Evolutionary conservation across 2,329 filamentous ascomycete genomes (phyloP).

Genomic region (Pseudocercospora musae): DNA sequence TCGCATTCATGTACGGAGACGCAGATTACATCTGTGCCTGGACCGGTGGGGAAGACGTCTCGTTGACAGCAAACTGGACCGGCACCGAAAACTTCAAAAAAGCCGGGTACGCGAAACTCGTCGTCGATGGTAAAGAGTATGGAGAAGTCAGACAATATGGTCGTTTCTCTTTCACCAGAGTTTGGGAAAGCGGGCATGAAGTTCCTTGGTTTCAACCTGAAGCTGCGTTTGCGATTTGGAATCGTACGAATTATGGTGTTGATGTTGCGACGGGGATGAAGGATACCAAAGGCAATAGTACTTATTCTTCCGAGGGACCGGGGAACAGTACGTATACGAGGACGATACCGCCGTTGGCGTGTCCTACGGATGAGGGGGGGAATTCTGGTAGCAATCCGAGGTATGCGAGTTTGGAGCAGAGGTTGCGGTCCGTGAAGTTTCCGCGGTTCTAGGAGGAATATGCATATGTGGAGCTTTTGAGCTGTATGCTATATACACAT

Average conservation of each 20-base stretch:
- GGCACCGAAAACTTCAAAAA: constrained; percentile 39
- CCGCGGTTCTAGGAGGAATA: neutral
- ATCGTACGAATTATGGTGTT: neutral
- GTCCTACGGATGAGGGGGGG: neutral
- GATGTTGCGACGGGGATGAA: constrained; percentile 8
- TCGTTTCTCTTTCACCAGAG: constrained; percentile 48
- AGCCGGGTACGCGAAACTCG: constrained; percentile 36
- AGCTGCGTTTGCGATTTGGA: constrained; percentile 8
- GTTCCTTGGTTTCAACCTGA: constrained; percentile 51
- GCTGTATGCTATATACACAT: neutral
- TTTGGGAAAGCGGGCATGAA: constrained; percentile 48
- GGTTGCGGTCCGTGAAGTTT: neutral
- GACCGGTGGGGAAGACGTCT: constrained; percentile 41
- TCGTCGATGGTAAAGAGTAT: constrained; percentile 46
- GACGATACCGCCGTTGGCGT: neutral
- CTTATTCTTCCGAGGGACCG: constrained; percentile 3
- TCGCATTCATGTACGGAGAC: constrained; percentile 49
- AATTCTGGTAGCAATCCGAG: neutral
- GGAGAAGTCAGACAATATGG: constrained; percentile 51
- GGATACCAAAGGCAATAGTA: constrained; percentile 5
- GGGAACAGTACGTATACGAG: constrained; percentile 4
- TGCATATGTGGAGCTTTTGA: neutral
- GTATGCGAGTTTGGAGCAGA: neutral
- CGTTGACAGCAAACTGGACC: constrained; percentile 23
- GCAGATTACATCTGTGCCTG: constrained; percentile 48